These are phyloP conservation scores for Leccinum ochraceum DNA, from an alignment of 768 basidiomycete genomes.

Conservation along the genomic window DNA sequence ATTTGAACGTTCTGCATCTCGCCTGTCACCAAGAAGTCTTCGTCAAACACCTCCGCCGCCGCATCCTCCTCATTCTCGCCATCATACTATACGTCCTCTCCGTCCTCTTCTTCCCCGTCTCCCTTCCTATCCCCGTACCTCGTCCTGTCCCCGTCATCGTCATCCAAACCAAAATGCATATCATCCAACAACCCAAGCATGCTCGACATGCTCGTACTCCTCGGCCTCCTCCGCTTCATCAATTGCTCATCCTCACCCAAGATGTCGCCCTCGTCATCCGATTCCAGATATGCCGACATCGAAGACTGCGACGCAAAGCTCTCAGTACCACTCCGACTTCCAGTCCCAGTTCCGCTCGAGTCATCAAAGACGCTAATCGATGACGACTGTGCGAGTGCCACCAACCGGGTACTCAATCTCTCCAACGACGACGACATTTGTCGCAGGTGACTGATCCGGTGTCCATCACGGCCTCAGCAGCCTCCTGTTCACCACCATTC, in stretches of 20 bases:
- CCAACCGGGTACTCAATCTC: conserved; percentile 59
- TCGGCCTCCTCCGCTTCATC: conserved; percentile 40
- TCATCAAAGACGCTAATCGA: conserved; percentile 30
- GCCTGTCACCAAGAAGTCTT: conserved; percentile 75
- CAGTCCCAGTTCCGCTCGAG: conserved; percentile 8
- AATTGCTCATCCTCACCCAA: conserved; percentile 37
- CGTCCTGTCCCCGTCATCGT: conserved; percentile 41
- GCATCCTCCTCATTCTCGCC: conserved; percentile 58
- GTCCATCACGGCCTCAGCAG: conserved; percentile 14
- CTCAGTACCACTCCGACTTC: conserved; percentile 40
- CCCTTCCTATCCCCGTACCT: conserved; percentile 32
- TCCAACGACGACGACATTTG: conserved; percentile 83
- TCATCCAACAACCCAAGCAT: conserved; percentile 86
- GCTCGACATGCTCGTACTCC: conserved; percentile 71
- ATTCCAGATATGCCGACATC: conserved; percentile 50
- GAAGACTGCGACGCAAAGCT: conserved; percentile 60
- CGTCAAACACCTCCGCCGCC: conserved; percentile 75
- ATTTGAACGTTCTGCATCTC: conserved; percentile 74
- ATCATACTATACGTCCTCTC: conserved; percentile 33
- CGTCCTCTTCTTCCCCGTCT: conserved; percentile 33
- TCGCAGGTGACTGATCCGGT: conserved; percentile 49
- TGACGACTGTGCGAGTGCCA: conserved; percentile 46
- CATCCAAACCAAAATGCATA: conserved; percentile 55
- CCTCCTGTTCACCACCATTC: neutral
- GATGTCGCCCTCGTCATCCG: conserved; percentile 46